Conservation (phyloP, 1,139 yeast species). For the Lodderomyces oxycetoniae region DNA sequence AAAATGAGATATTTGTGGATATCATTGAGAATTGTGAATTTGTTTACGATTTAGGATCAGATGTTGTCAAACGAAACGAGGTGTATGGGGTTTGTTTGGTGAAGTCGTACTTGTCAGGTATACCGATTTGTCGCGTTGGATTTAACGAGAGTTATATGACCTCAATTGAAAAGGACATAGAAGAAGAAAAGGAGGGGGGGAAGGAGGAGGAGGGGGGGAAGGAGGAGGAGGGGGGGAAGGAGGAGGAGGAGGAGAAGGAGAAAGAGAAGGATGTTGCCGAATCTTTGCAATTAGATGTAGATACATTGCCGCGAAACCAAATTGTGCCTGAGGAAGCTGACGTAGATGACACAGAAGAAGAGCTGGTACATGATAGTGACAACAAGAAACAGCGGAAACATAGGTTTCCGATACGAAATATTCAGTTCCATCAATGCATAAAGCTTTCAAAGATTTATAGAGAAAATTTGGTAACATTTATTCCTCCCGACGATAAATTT, state of each 20-base stretch:
- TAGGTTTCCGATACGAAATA: constrained; percentile 36
- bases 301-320: background rate
- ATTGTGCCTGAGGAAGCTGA: background rate
- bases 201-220: constrained; percentile 18
- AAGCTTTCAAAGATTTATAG: constrained; percentile 36
- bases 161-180: constrained; percentile 21
- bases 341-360: background rate
- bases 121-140: constrained; percentile 43
- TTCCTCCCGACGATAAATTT: constrained; percentile 46
- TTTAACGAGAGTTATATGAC: constrained; percentile 38
- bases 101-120: constrained; percentile 42
- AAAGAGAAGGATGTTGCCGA: background rate
- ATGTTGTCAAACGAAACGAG: constrained; percentile 30
- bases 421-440: constrained; percentile 46
- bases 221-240: constrained; percentile 12
- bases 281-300: background rate
- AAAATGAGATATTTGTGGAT: constrained; percentile 45
- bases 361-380: background rate
- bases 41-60: constrained; percentile 30
- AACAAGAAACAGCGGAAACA: constrained; percentile 4
- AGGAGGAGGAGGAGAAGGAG: constrained; percentile 19
- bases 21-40: constrained; percentile 40
- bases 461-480: constrained; percentile 37
- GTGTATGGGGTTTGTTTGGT: constrained; percentile 35
- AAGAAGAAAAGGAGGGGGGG: constrained; percentile 11